Conservation (phyloP, 140 eudicot species). For the Senecio squalidus region DNA sequence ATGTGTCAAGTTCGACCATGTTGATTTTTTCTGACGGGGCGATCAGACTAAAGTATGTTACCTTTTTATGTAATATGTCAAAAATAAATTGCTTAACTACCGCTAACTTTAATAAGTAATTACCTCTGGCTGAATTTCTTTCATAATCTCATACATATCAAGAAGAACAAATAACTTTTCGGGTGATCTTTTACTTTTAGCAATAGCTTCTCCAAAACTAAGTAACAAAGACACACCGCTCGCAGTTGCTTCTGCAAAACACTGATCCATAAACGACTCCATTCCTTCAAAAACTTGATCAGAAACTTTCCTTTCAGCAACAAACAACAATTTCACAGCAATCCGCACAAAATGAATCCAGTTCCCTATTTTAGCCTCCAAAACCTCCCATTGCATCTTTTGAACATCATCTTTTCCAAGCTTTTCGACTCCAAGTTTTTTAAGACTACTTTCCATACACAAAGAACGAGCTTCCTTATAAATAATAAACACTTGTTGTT, state of each 20-base stretch:
- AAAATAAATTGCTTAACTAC: neutral
- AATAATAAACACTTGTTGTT: constrained; percentile 58
- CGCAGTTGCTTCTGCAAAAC: constrained; percentile 75
- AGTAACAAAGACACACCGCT: constrained; percentile 67
- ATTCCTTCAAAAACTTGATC: constrained; percentile 80
- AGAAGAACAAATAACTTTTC: constrained; percentile 92
- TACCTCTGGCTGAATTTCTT: constrained; percentile 94
- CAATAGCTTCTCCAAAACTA: constrained; percentile 95
- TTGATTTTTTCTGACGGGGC: too few relatives aligned
- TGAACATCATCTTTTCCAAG: constrained; percentile 94
- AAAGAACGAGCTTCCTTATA: constrained; percentile 72
- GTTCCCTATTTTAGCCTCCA: constrained; percentile 96
- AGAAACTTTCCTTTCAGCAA: constrained; percentile 79
- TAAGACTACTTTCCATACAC: constrained; percentile 74
- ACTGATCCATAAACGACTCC: constrained; percentile 75
- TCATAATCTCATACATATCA: constrained; percentile 98
- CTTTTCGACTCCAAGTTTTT: constrained; percentile 85
- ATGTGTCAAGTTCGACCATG: too few relatives aligned
- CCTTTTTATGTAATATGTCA: too few relatives aligned
- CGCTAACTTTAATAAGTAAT: neutral
- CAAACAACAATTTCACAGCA: constrained; percentile 82
- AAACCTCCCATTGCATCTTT: constrained; percentile 94
- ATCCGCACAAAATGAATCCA: constrained; percentile 97
- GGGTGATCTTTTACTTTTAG: constrained; percentile 92
- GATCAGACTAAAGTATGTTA: too few relatives aligned